Evolutionary conservation across 805 yeast species (phyloP).

Genomic region (Cyberlindnera misumaiensis): DNA sequence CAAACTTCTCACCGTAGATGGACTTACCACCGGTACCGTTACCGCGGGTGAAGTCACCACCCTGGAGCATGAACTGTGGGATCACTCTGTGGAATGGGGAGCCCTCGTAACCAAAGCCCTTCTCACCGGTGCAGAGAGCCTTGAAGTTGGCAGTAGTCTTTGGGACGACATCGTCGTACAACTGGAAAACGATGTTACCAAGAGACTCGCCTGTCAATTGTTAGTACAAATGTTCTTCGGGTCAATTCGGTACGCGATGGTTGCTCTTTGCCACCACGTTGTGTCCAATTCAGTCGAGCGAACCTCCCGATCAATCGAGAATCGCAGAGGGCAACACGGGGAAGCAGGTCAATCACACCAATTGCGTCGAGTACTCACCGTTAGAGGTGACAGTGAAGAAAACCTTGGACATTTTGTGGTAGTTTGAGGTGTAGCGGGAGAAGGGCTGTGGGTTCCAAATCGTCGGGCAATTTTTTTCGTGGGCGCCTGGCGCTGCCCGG

Average conservation of each 20-base stretch:
- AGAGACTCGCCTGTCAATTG: slow-evolving; percentile 44
- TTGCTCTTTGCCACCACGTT: neutral
- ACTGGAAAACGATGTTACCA: slow-evolving; percentile 82
- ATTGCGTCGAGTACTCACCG: slow-evolving; percentile 32
- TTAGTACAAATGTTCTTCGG: slow-evolving; percentile 1
- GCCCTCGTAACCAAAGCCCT: slow-evolving; percentile 88
- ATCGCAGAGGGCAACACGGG: neutral
- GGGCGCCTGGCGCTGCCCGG: too few species aligned
- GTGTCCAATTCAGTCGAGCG: neutral
- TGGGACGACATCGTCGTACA: slow-evolving; percentile 87
- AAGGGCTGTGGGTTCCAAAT: too few species aligned
- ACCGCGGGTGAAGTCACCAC: slow-evolving; percentile 89
- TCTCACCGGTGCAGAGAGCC: slow-evolving; percentile 91
- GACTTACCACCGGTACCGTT: slow-evolving; percentile 98
- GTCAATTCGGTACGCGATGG: neutral
- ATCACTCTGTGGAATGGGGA: slow-evolving; percentile 96
- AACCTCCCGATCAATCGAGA: neutral
- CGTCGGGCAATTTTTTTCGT: too few species aligned
- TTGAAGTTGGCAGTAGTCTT: slow-evolving; percentile 96
- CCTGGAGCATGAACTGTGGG: slow-evolving; percentile 98
- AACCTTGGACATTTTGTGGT: slow-evolving; percentile 52
- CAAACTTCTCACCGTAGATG: slow-evolving; percentile 73
- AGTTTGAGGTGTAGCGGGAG: too few species aligned
- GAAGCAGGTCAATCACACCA: too few species aligned
- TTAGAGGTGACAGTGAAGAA: slow-evolving; percentile 78